Percentiles rank a stretch among this genome's conserved stretches.
Evolutionary conservation across 2,329 filamentous ascomycete species (phyloP).

Genomic region (Neocucurbitaria cava): DNA sequence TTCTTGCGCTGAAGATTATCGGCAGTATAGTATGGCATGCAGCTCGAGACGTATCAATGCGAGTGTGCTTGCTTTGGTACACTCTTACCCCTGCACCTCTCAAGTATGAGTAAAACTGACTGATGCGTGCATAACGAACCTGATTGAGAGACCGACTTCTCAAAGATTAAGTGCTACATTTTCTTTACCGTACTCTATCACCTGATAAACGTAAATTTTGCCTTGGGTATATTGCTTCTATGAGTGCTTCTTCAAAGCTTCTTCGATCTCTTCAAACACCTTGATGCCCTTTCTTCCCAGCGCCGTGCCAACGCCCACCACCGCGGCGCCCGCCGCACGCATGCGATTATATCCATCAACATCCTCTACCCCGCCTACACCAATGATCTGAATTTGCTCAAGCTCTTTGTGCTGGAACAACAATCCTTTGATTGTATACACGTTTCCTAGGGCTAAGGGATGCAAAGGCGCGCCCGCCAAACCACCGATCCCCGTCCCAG

Average conservation of each 20-base stretch:
- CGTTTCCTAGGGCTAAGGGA: conserved; percentile 77
- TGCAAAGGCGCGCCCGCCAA: conserved; percentile 76
- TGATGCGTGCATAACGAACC: too few species aligned
- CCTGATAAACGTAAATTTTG: too few species aligned
- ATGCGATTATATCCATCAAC: conserved; percentile 68
- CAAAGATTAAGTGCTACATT: too few species aligned
- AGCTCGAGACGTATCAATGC: too few species aligned
- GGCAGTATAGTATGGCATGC: too few species aligned
- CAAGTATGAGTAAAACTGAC: too few species aligned
- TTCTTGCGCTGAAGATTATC: too few species aligned
- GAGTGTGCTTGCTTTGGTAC: too few species aligned
- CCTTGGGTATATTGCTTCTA: background rate
- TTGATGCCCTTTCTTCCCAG: conserved; percentile 67
- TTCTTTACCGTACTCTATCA: too few species aligned
- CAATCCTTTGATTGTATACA: conserved; percentile 68
- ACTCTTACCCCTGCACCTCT: too few species aligned
- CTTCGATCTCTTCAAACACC: conserved; percentile 67
- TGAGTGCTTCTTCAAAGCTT: conserved; percentile 7
- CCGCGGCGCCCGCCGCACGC: conserved; percentile 67
- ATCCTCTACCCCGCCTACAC: conserved; percentile 75
- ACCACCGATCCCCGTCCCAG: conserved; percentile 68
- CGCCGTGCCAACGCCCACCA: conserved; percentile 71
- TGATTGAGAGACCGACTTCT: too few species aligned
- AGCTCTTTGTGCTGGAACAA: conserved; percentile 61
- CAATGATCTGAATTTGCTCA: conserved; percentile 68